These are phyloP conservation scores for Leptomonas seymouri DNA, from an alignment of 208 protist species.

Conservation along the genomic window DNA sequence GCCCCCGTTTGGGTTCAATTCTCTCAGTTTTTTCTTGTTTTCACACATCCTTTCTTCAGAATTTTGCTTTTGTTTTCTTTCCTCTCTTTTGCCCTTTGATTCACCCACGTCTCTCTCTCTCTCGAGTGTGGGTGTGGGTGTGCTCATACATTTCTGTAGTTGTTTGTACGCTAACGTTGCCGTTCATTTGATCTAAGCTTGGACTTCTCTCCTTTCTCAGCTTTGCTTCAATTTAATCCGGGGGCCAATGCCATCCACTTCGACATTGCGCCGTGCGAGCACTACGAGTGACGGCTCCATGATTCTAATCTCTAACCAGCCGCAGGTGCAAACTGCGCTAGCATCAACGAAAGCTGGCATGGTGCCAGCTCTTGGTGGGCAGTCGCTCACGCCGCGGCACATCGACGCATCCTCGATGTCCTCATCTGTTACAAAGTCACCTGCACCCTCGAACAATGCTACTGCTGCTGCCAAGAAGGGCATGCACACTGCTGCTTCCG, in stretches of 20 bases:
- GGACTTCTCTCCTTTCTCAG: not conserved
- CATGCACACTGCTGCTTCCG: not conserved
- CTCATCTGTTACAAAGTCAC: not conserved
- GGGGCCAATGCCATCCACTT: not conserved
- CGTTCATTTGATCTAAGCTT: too few relatives aligned
- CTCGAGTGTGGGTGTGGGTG: too few relatives aligned
- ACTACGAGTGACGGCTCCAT: conserved; percentile 5
- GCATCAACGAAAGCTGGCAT: not conserved
- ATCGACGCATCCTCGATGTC: not conserved
- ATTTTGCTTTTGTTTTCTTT: too few relatives aligned
- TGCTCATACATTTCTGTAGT: too few relatives aligned
- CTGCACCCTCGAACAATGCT: too few relatives aligned
- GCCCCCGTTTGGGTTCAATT: too few relatives aligned
- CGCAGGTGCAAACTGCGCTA: conserved; percentile 7
- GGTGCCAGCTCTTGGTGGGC: not conserved
- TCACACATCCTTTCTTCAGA: too few relatives aligned
- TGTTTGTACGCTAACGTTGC: too few relatives aligned
- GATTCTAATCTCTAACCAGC: conserved; percentile 27
- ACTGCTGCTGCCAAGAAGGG: not conserved
- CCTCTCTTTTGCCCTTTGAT: too few relatives aligned
- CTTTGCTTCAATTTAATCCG: too few relatives aligned
- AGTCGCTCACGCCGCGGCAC: not conserved
- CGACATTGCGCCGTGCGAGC: conserved; percentile 2
- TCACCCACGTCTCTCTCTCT: too few relatives aligned
- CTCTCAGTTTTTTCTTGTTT: too few relatives aligned